Evolutionary conservation across 1,139 yeast genomes (phyloP), one percentile per base, ranked within the genome.

Genomic region (Sugiyamaella pinicola): DNA sequence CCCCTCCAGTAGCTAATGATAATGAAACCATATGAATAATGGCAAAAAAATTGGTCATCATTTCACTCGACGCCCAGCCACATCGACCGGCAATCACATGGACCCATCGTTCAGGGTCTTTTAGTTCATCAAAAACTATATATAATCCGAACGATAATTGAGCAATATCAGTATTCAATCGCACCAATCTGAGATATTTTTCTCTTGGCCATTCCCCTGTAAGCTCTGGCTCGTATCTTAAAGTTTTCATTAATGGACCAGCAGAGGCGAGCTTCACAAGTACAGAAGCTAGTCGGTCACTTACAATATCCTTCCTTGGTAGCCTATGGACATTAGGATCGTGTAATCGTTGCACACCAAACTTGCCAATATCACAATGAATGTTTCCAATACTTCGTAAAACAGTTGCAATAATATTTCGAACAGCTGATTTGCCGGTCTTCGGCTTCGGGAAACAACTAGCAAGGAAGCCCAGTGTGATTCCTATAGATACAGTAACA

Each of bases 401-500:
- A 21, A 56, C 58, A 4, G 48, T 42, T 13, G 64, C 63, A 8
- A 67, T 50, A 2, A 57, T 59, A 21, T 56, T 59, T 10, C 71
- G 58, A 8, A 66, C 60, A 13, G 61, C 60, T 15, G 54, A 58
- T 45, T 62, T 61, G 7, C 67, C 67, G 12, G 69, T 65, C 12
- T 34, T 55, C 0, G 73, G 68, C 31, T 58, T 55, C 4, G 74
- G 74, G 17, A 71, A 53, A 6, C 68, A 51, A 6, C 67, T 58
- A 15, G 68, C 68, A 22, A 70, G 37, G 37, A 67, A 66, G 1
- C 69, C 71, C n/a, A 68, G 54, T 1, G 62, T 24, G 9, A 70
- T 54, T 2, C 74, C 74, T 29, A 65, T 59, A 7, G 62, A 38
- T 10, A 69, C 73, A 1, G 69, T 63, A 6, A 66, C 67, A 33